Conservation (phyloP, 768 basidiomycete genomes). For the Exidia glandulosa region DNA sequence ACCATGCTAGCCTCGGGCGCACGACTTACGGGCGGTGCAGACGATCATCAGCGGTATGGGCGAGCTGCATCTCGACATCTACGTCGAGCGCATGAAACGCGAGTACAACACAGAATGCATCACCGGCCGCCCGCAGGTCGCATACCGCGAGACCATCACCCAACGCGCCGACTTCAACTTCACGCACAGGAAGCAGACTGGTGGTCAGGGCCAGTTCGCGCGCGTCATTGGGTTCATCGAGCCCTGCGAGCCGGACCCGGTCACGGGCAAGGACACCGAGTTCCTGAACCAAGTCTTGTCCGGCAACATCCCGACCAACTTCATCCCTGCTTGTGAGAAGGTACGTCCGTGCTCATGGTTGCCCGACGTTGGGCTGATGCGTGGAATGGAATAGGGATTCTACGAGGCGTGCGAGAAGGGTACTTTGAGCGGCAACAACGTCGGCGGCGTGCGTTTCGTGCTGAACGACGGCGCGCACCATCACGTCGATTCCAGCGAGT, state of each 20-base stretch:
- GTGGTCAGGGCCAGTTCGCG: constrained; percentile 94
- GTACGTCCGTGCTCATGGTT: constrained; percentile 27
- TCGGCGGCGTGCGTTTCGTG: constrained; percentile 77
- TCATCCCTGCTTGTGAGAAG: constrained; percentile 92
- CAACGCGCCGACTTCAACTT: constrained; percentile 73
- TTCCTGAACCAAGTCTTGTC: constrained; percentile 89
- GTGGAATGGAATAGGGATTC: constrained; percentile 59
- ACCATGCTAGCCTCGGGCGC: background rate
- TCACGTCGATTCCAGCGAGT: constrained; percentile 89
- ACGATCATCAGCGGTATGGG: constrained; percentile 99
- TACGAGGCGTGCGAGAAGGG: constrained; percentile 90
- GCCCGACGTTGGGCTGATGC: constrained; percentile 1
- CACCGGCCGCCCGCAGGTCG: constrained; percentile 93
- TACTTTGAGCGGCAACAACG: constrained; percentile 73
- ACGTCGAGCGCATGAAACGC: constrained; percentile 96
- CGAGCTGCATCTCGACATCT: constrained; percentile 96
- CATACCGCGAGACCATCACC: constrained; percentile 91
- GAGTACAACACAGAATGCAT: constrained; percentile 91
- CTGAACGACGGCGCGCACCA: constrained; percentile 89
- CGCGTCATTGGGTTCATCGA: constrained; percentile 86
- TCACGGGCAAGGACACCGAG: constrained; percentile 70
- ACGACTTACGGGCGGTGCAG: constrained; percentile 24
- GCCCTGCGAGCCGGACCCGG: constrained; percentile 58
- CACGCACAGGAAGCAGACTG: constrained; percentile 97
- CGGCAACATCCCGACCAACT: constrained; percentile 82